Evolutionary conservation across 139 green algal genomes (phyloP).

Genomic region (Nannochloris sp.): DNA sequence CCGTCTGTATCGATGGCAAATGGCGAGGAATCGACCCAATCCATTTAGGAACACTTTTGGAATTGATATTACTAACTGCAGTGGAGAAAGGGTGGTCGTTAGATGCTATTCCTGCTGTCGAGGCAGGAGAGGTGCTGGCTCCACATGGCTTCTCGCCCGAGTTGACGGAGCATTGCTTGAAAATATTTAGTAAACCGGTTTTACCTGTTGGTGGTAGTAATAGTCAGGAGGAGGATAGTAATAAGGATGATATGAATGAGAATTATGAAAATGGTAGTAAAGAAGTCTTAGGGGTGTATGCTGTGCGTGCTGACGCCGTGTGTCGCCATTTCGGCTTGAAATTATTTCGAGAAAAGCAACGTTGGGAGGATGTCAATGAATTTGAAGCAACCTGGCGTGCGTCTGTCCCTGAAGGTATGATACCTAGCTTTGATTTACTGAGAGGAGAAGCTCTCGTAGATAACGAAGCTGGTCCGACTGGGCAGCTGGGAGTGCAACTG

Average conservation of each 20-base stretch:
- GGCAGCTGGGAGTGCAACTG: conserved; percentile 11
- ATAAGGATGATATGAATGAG: background rate
- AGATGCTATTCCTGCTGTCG: background rate
- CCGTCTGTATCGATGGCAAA: conserved; percentile 29
- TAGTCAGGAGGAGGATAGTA: background rate
- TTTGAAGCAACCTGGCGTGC: conserved; percentile 21
- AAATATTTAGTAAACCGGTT: conserved; percentile 17
- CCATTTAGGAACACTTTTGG: conserved; percentile 45
- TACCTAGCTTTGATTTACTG: conserved; percentile 33
- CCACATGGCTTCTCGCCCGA: conserved; percentile 25
- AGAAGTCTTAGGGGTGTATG: background rate
- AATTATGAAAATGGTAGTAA: background rate
- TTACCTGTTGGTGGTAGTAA: background rate
- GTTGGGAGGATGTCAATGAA: conserved; percentile 10
- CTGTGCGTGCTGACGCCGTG: conserved; percentile 6
- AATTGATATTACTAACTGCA: conserved; percentile 39
- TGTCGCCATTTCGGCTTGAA: conserved; percentile 18
- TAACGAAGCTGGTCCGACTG: conserved; percentile 1
- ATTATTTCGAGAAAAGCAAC: conserved; percentile 3
- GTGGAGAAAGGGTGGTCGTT: conserved; percentile 15
- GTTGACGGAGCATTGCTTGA: conserved; percentile 46
- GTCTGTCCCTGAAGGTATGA: conserved; percentile 20
- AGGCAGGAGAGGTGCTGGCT: conserved; percentile 9
- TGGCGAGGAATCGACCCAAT: conserved; percentile 33
- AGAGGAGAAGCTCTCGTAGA: conserved; percentile 29